A percentile compares a stretch with the other conserved stretches of the same genome.
Conservation (phyloP, 2,329 filamentous ascomycete genomes). For the Trichoderma pleuroti region DNA sequence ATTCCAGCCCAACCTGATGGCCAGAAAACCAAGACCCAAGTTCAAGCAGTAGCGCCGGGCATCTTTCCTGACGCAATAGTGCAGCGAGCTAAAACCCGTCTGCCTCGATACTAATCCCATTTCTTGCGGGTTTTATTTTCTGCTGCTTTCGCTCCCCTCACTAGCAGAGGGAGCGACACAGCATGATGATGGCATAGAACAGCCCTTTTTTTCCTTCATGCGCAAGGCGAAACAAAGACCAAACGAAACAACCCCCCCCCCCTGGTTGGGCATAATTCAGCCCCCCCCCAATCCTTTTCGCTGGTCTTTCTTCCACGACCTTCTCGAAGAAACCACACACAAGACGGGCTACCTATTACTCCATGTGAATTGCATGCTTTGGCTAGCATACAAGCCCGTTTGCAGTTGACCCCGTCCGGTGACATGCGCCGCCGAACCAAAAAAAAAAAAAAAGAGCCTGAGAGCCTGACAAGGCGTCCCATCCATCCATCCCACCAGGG, state of each 20-base stretch:
- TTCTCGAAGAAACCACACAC: neutral
- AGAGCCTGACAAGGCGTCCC: constrained; percentile 13
- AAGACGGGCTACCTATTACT: neutral
- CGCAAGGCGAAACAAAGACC: neutral
- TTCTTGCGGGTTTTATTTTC: neutral
- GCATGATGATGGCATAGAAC: constrained; percentile 10
- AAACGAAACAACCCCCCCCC: neutral
- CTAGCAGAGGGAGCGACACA: neutral
- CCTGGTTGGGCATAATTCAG: constrained; percentile 4
- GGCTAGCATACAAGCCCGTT: neutral
- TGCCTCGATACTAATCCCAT: neutral
- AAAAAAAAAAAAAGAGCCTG: neutral
- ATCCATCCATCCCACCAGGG: neutral
- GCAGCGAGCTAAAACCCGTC: constrained; percentile 3
- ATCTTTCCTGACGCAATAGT: constrained; percentile 16
- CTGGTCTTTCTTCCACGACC: neutral
- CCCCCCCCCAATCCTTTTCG: neutral
- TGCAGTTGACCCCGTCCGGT: constrained; percentile 8
- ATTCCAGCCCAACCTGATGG: constrained; percentile 6
- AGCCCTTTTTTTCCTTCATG: neutral
- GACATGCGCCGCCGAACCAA: constrained; percentile 4
- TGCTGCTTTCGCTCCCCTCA: neutral
- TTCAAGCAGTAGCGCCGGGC: neutral
- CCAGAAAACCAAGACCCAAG: neutral
- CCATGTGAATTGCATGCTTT: neutral